Percentiles rank a stretch among this genome's conserved stretches.
Conservation (phyloP, 2,329 filamentous ascomycete genomes). For the Clonostachys byssicola region DNA sequence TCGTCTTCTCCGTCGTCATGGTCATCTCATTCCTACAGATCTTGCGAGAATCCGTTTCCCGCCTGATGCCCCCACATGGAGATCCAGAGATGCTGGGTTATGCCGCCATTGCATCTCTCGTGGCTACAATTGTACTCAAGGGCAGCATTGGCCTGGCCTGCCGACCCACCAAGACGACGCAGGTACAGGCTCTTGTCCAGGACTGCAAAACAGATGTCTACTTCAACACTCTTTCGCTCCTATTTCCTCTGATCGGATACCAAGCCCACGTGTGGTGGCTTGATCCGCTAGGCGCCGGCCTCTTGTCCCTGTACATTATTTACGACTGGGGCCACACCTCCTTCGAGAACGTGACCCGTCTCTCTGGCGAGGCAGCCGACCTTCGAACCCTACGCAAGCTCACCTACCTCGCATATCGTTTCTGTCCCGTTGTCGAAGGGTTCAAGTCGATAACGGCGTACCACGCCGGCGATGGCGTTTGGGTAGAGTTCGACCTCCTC, state of each 20-base stretch:
- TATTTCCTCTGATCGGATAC: conserved; percentile 72
- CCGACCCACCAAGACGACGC: conserved; percentile 74
- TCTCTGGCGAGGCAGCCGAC: conserved; percentile 22
- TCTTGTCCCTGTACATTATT: conserved; percentile 64
- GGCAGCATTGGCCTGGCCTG: conserved; percentile 81
- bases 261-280: conserved; percentile 62
- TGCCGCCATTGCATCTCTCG: conserved; percentile 44
- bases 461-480: conserved; percentile 24
- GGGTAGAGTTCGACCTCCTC: conserved; percentile 24
- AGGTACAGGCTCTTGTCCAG: conserved; percentile 64
- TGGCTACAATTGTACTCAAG: conserved; percentile 74
- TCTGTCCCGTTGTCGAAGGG: conserved; percentile 20
- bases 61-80: conserved; percentile 54
- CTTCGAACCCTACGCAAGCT: conserved; percentile 21
- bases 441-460: conserved; percentile 26
- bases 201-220: conserved; percentile 64
- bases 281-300: conserved; percentile 54
- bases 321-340: conserved; percentile 61
- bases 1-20: conserved; percentile 80
- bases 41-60: conserved; percentile 60
- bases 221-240: conserved; percentile 82
- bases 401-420: conserved; percentile 23
- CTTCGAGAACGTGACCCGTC: conserved; percentile 19
- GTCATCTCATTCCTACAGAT: conserved; percentile 78
- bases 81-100: conserved; percentile 25